Base-by-base conservation (phyloP, 257 asterid genomes). In the Anisodus tanguticus region DNA sequence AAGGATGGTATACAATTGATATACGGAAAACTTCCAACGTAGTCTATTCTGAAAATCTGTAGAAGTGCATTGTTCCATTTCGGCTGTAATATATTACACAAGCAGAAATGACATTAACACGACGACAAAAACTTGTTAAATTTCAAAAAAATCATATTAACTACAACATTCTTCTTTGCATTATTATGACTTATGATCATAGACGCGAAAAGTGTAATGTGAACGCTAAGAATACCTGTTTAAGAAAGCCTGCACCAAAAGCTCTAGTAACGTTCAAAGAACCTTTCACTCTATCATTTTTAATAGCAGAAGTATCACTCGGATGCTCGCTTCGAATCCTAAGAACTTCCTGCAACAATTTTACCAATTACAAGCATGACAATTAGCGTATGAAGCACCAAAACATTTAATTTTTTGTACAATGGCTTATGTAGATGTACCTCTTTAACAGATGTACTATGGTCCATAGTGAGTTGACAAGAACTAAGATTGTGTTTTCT, bases 221-320 rank as follows among this genome's bases (percentile, higher is more conserved):
- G 6, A 70, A 70, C 31, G 55, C 41, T 70, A 19, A 41, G 35
- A 41, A 45, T 86, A 97, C 99, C 90, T 92, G 95, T 86, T 97
- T 97, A 79, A 97, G 97, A 86, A 83, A 97, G 84, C 98, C 99
- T 3, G 98, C 98, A 13, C 99, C 99, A 84, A 97, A 97, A 26
- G 99, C 99, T 43, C 99, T 94, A 11, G 98, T 94, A 37, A 97
- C 95, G 88, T 92, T 95, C 86, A 97, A 85, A 22, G 97, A 93
- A 45, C 99, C 99, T 80, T 97, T 97, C 76, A 97, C 99, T 67
- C 99, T 85, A 67, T 87, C 92, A 45, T 97, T 95, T 72, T 79
- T 62, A 9, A 97, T 85, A 22, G 98, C 97, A 39, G 82, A 87
- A 26, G 93, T 87, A 89, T 97, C 99, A 80, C 90, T 97, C 0